A percentile compares a stretch with the other conserved stretches of the same genome.
Conservation (phyloP, 2,329 filamentous ascomycete species). For the Chalara sp. region DNA sequence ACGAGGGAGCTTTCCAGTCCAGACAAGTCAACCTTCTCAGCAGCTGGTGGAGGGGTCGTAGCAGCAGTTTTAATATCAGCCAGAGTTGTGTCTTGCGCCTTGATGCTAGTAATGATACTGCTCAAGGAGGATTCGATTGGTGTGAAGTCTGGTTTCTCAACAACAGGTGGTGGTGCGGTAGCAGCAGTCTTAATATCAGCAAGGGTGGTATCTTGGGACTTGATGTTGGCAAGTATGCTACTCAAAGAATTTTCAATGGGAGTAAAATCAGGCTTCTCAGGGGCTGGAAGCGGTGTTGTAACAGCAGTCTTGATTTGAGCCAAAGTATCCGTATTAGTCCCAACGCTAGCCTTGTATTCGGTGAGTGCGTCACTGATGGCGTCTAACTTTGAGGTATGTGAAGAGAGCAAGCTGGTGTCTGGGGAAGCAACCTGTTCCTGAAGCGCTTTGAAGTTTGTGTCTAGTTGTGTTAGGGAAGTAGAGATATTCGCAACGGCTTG, state of each 20-base stretch:
- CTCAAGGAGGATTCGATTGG: conserved; percentile 7
- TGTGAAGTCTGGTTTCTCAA: conserved; percentile 10
- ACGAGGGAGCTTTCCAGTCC: conserved; percentile 8
- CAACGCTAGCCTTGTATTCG: conserved; percentile 8
- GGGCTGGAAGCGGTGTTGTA: conserved; percentile 4
- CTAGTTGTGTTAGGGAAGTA: conserved; percentile 18
- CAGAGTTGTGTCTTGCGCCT: conserved; percentile 8
- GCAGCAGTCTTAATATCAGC: conserved; percentile 14
- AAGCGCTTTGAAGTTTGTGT: conserved; percentile 17
- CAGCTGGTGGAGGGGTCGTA: conserved; percentile 6
- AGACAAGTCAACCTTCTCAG: conserved; percentile 12
- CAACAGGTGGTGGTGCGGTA: conserved; percentile 8
- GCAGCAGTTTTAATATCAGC: conserved; percentile 8
- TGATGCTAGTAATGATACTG: conserved; percentile 3
- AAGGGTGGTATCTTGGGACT: conserved; percentile 9
- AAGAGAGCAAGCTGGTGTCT: conserved; percentile 17
- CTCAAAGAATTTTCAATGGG: conserved; percentile 8
- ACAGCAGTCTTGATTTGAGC: conserved; percentile 14
- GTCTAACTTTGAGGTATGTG: conserved; percentile 21
- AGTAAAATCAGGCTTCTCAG: conserved; percentile 9
- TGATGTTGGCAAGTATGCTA: conserved; percentile 3
- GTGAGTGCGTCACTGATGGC: conserved; percentile 11
- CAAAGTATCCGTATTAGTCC: conserved; percentile 4
- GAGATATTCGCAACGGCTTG: conserved; percentile 20
- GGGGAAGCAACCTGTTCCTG: conserved; percentile 19